phyloP scores from a whole-genome alignment of 305 asterid genomes.

The Fraxinus sp. region DNA sequence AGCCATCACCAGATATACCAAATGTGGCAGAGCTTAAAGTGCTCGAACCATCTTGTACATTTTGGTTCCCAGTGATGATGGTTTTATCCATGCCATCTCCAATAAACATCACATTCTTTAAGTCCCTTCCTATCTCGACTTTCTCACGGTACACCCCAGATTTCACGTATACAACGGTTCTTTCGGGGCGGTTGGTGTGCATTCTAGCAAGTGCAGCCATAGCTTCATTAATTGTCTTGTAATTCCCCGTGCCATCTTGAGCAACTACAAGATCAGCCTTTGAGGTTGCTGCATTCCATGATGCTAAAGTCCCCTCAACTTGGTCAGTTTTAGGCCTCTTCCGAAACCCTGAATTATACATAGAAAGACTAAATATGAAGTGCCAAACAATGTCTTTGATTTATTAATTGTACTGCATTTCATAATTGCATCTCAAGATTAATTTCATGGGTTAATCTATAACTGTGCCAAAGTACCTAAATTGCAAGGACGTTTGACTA shows the following conservation, averaged over 20 bases:
- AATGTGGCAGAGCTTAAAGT: conserved; percentile 70
- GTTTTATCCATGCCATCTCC: conserved; percentile 84
- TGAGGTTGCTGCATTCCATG: conserved; percentile 54
- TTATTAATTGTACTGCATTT: neutral
- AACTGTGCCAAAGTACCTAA: neutral
- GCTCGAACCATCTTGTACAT: conserved; percentile 57
- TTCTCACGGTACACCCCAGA: conserved; percentile 55
- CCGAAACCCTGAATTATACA: neutral
- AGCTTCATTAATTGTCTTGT: conserved; percentile 59
- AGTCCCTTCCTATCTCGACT: conserved; percentile 49
- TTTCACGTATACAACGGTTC: conserved; percentile 57
- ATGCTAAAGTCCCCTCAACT: conserved; percentile 37
- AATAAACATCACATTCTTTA: conserved; percentile 62
- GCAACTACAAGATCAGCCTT: conserved; percentile 65
- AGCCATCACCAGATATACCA: conserved; percentile 62
- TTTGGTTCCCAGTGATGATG: conserved; percentile 52
- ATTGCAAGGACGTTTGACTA: neutral
- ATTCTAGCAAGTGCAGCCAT: conserved; percentile 41
- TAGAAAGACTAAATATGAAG: neutral
- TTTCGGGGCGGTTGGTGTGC: conserved; percentile 33
- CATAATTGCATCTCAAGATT: neutral
- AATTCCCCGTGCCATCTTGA: conserved; percentile 72
- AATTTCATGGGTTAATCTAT: neutral
- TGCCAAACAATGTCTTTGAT: neutral
- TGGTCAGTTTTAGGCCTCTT: conserved; percentile 24